These are phyloP conservation scores for Leccinellum luteum DNA, from an alignment of 768 basidiomycete species.

Conservation along the genomic window DNA sequence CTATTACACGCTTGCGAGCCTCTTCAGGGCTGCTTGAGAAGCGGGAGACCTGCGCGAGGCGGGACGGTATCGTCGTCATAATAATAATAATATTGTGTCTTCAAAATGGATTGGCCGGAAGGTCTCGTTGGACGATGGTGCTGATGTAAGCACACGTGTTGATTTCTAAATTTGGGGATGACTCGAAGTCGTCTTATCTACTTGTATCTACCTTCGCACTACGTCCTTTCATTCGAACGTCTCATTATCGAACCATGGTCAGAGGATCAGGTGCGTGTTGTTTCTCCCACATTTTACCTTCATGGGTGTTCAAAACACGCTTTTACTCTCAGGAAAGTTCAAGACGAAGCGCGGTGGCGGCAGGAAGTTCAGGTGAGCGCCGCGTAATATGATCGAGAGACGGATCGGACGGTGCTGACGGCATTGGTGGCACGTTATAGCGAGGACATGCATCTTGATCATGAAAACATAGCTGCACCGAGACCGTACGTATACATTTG, in stretches of 20 bases:
- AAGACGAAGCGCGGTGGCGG: conserved; percentile 89
- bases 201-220: conserved; percentile 13
- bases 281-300: background rate
- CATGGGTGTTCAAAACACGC: background rate
- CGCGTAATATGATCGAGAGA: conserved; percentile 1
- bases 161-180: conserved; percentile 10
- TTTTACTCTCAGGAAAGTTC: conserved; percentile 57
- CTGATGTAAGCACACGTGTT: conserved; percentile 17
- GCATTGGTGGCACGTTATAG: conserved; percentile 31
- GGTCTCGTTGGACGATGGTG: conserved; percentile 2
- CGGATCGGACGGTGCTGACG: conserved; percentile 11
- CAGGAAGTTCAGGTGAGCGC: conserved; percentile 69
- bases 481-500: conserved; percentile 39
- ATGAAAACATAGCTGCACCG: conserved; percentile 52
- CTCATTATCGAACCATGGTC: conserved; percentile 24
- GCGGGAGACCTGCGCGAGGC: conserved; percentile 71
- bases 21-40: conserved; percentile 56
- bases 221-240: background rate
- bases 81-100: background rate
- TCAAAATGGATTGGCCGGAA: background rate
- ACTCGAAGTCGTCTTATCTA: conserved; percentile 16
- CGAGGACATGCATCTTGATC: conserved; percentile 58
- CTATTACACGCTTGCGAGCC: conserved; percentile 63
- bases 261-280: conserved; percentile 31
- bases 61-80: conserved; percentile 86